Evolutionary conservation across 208 protist species (phyloP), one percentile per base, ranked within the genome.

Genomic region (Strigomonas culicis): DNA sequence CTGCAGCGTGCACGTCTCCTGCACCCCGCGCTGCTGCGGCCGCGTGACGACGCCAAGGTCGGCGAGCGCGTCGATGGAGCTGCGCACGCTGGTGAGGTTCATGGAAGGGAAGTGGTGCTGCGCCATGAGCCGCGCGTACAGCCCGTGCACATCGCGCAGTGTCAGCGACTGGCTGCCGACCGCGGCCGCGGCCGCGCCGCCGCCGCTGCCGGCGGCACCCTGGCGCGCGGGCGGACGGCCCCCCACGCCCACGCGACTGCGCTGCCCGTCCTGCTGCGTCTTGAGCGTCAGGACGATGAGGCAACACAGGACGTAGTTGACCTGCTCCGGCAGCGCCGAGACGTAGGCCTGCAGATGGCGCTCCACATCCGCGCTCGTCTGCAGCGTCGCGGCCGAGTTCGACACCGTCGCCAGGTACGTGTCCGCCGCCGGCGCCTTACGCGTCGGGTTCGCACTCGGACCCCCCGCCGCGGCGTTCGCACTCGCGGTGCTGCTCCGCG

Each of bases 281-380:
- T 70, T 82, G 82, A 77, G 57, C 17, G 73, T 77, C 10, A 93
- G 69, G 8, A 90, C 82, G 19, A 90, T 63, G 34, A 93, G 67
- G 69, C 87, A 93, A 69, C 87, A 80, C 4, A 93, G 72, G 4
- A 93, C 81, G 67, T 87, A 86, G 1, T 86, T 57, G 32, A 77
- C 79, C 65, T 93, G 83, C 70, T 93, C 83, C 30, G 87, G 82
- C 65, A 93, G 82, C 4, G 70, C 73, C 22, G 75, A 64, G 31
- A 93, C 66, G 68, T 90, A 74, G 43, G 74, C 72, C 52, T 83
- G 71, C 1, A 86, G 73, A 22, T 86, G 73, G 31, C 82, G 68
- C 56, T 85, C 75, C 15, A 88, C 82, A 25, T 61, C 71, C 10
- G 63, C 68, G 22, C 72, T 71, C 46, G 66, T 51, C 24, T 87